Base-by-base conservation (phyloP, 768 basidiomycete species). In the Serendipita vermifera region DNA sequence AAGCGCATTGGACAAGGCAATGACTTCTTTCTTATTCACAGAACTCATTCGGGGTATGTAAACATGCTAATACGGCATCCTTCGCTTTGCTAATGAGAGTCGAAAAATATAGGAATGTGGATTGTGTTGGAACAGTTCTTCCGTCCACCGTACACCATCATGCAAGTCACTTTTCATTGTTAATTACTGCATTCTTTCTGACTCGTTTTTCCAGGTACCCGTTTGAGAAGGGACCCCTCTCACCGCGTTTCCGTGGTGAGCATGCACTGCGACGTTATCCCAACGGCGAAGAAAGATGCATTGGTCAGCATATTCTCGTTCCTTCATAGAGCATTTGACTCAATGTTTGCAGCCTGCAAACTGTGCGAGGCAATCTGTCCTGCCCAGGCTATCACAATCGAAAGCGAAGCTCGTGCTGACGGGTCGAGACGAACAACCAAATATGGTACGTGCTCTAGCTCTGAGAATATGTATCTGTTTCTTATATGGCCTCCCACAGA, bases 291-390 rank as follows among this genome's bases (percentile, higher is more conserved):
- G 96, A 99, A 69, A 82, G 96, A 40, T 99, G 96, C 72, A 99
- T 99, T 60, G 94, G 94, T 92, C 63, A 62, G 87, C 74, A 15
- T 1, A 39, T 11, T 14, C 54, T 20, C 22, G 35, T 33, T 46
- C 39, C 36, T 56, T 33, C 31, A 51, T 32, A 27, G 15, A 7
- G 22, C 13, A 39, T 9, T 17, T 22, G 26, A 20, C 3, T n/a
- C 35, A 31, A 17, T 24, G 27, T 2, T 6, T 6, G 40, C 63
- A 97, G 94, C 96, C 27, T 99, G 96, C 74, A 98, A 98, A 71
- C 81, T 99, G 20, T 99, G 96, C 66, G 96, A 98, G 70, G 94
- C 96, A 35, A 99, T 99, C 64, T 99, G 96, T 68, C 96, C 96
- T 32, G 96, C 96, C 26, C 96, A 97, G 68, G 96, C 96, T 27